Percentiles rank a stretch among this genome's conserved stretches.
phyloP scores from a whole-genome alignment of 495 filamentous ascomycete genomes.

The Letharia lupina region DNA sequence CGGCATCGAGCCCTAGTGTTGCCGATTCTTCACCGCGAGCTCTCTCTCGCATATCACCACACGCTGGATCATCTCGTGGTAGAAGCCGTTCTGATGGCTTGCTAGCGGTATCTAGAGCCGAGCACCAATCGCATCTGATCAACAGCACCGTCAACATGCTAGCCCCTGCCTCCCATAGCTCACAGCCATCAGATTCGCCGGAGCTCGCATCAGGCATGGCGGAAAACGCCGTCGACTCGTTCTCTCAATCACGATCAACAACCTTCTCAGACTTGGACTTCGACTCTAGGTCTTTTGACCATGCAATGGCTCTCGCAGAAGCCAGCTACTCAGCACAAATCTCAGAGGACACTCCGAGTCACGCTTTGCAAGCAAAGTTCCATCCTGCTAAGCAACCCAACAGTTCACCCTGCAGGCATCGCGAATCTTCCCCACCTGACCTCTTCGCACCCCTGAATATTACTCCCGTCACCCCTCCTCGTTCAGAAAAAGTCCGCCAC shows the following conservation, averaged over 20 bases:
- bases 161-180: slow-evolving; percentile 2
- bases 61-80: neutral
- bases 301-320: neutral
- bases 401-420: neutral
- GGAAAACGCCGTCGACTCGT: neutral
- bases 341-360: neutral
- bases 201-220: neutral
- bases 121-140: slow-evolving; percentile 9
- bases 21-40: slow-evolving; percentile 6
- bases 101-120: slow-evolving; percentile 5
- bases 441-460: slow-evolving; percentile 62
- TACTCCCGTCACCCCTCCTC: slow-evolving; percentile 57
- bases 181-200: neutral
- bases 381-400: neutral
- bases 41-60: slow-evolving; percentile 9
- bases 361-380: neutral
- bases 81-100: slow-evolving; percentile 14
- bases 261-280: neutral
- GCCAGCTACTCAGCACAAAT: neutral
- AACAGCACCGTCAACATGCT: slow-evolving; percentile 4
- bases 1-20: neutral
- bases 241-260: slow-evolving; percentile 4
- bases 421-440: slow-evolving; percentile 56
- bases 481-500: slow-evolving; percentile 61
- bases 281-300: neutral